A percentile compares a stretch with the other conserved stretches of the same genome.
Evolutionary conservation across 305 asterid genomes (phyloP).

Genomic region (Fraxinus albicans): DNA sequence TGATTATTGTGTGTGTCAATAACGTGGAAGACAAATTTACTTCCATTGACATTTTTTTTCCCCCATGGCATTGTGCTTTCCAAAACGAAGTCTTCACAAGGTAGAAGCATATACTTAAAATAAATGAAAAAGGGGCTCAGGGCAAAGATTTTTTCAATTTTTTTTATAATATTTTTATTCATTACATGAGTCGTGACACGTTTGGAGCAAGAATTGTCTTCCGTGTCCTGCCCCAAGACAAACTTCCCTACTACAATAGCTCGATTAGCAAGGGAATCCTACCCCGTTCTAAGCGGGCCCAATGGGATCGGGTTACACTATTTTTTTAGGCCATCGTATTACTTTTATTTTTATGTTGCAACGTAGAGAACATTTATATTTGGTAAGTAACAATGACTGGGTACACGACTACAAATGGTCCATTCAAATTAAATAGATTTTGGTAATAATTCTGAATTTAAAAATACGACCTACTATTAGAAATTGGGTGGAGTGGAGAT

Average conservation of each 20-base stretch:
- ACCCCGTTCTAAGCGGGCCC: background rate
- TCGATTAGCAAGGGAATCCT: background rate
- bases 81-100: background rate
- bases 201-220: background rate
- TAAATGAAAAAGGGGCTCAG: background rate
- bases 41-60: background rate
- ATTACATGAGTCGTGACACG: background rate
- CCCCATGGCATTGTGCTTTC: background rate
- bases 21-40: background rate
- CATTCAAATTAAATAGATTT: background rate
- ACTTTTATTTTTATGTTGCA: background rate
- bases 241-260: background rate
- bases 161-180: background rate
- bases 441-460: background rate
- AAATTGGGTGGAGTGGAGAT: background rate
- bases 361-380: background rate
- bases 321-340: background rate
- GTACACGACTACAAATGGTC: background rate
- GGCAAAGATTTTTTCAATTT: background rate
- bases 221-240: background rate
- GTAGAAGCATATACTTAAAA: background rate
- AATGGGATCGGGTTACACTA: background rate
- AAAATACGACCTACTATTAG: background rate
- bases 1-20: background rate
- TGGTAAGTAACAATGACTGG: background rate